Evolutionary conservation across 441 rosid genomes (phyloP), one percentile per base, ranked within the genome.

Genomic region (Mallotus japonicus): DNA sequence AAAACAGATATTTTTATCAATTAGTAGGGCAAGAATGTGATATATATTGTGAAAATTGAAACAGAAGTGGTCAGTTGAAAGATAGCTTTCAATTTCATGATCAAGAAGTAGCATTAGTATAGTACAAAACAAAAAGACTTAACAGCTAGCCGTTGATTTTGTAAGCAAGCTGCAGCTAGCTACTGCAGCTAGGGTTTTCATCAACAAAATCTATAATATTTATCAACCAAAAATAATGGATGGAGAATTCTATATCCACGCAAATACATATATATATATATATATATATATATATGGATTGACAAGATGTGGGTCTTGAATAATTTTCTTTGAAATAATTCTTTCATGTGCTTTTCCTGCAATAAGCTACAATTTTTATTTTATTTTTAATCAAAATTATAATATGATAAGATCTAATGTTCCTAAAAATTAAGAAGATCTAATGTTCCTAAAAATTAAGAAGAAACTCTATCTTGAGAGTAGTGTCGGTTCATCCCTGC

Each of bases 71-170:
- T 72, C 70, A 73, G 79, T 74, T 81, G 78, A 49, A 37, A 67
- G 66, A 66, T 68, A 69, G 77, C 77, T 81, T 72, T 81, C 84
- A 77, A 28, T 28, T 28, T 28, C 32, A 28, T 64, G 50, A 2
- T 12, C 8, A 42, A 42, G 46, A 42, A 42, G 46, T 42, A 42
- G 46, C 46, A 28, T 28, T 28, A 28, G 32, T 42, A 42, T 6
- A 8, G 46, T 42, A 42, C 46, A 42, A 42, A 42, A 42, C 46
- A 6, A 42, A 42, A 8, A 42, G 46, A 42, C 46, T 42, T 42
- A 42, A 42, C 7, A 42, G 46, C 46, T 42, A 42, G 8, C 46
- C 46, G 0, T 42, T 42, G 3, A 28, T 28, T 28, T 55, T 65
- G 6, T 46, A 28, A 51, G 16, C 20, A 17, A 32, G 24, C 32